A percentile compares a stretch with the other conserved stretches of the same genome.
phyloP scores from a whole-genome alignment of 441 rosid species.

The Viola pubescens region DNA sequence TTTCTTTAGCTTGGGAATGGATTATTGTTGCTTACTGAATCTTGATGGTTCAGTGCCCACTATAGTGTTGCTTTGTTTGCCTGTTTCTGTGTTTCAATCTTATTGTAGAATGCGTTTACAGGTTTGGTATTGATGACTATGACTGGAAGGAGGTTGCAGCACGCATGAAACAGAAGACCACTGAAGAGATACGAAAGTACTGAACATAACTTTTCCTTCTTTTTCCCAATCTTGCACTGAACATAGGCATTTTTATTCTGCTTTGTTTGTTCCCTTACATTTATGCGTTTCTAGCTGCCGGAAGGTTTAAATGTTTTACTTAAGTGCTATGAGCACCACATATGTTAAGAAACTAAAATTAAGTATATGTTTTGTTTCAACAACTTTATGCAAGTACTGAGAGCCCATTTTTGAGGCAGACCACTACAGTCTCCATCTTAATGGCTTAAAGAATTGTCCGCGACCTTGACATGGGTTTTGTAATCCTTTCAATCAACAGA shows the following conservation, averaged over 20 bases:
- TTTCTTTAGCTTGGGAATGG: too few relatives aligned
- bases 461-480: too few relatives aligned
- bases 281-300: background rate
- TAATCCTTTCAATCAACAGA: too few relatives aligned
- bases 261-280: background rate
- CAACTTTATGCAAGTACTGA: too few relatives aligned
- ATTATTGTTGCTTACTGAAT: too few relatives aligned
- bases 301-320: background rate
- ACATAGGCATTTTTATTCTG: background rate
- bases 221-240: slow-evolving; percentile 7
- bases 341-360: too few relatives aligned
- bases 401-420: too few relatives aligned
- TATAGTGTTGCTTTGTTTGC: background rate
- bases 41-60: too few relatives aligned
- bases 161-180: slow-evolving; percentile 89
- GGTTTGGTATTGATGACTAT: slow-evolving; percentile 87
- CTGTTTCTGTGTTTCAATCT: slow-evolving; percentile 12
- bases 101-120: slow-evolving; percentile 25
- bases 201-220: slow-evolving; percentile 17
- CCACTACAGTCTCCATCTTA: too few relatives aligned
- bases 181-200: slow-evolving; percentile 81
- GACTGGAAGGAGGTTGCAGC: slow-evolving; percentile 85
- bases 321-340: too few relatives aligned
- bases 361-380: too few relatives aligned
- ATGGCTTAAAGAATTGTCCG: too few relatives aligned